Conservation (phyloP, 108 stramenopile genomes). For the Stephanodiscus minutulus region DNA sequence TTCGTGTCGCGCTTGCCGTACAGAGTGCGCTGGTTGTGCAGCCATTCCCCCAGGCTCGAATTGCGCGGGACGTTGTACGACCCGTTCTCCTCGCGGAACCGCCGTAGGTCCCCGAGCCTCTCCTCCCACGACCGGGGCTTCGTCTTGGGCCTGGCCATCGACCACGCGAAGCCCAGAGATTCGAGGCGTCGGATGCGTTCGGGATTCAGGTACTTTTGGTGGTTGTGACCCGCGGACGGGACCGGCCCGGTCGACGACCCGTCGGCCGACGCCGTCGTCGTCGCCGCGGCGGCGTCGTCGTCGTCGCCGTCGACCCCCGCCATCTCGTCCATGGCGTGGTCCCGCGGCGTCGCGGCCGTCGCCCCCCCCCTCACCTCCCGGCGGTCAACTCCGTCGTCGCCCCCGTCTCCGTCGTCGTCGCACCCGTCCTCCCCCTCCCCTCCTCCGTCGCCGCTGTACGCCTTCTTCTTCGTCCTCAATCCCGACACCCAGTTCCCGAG, state of each 20-base stretch:
- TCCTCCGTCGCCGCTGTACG: background rate
- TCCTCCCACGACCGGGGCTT: slow-evolving; percentile 13
- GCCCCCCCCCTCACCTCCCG: background rate
- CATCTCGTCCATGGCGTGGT: background rate
- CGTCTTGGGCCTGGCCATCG: background rate
- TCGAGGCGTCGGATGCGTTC: slow-evolving; percentile 16
- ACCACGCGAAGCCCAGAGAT: slow-evolving; percentile 11
- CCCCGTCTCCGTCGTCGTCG: background rate
- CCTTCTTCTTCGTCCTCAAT: slow-evolving; percentile 18
- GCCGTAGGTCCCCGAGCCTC: background rate
- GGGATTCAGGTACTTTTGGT: slow-evolving; percentile 1
- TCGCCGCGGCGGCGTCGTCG: background rate
- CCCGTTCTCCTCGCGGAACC: background rate
- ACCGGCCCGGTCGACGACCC: background rate
- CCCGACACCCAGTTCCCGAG: slow-evolving; percentile 52
- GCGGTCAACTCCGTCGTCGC: background rate
- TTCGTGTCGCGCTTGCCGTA: slow-evolving; percentile 18
- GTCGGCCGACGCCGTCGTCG: background rate
- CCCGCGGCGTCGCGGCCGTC: background rate
- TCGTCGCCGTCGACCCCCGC: background rate
- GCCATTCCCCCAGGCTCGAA: slow-evolving; percentile 14
- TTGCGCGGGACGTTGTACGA: slow-evolving; percentile 14
- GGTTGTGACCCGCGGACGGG: background rate
- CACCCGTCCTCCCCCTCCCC: background rate
- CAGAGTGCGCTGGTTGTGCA: slow-evolving; percentile 19